A percentile compares a stretch with the other conserved stretches of the same genome.
phyloP scores from a whole-genome alignment of 2,329 filamentous ascomycete genomes.

The Epichloe elymi region DNA sequence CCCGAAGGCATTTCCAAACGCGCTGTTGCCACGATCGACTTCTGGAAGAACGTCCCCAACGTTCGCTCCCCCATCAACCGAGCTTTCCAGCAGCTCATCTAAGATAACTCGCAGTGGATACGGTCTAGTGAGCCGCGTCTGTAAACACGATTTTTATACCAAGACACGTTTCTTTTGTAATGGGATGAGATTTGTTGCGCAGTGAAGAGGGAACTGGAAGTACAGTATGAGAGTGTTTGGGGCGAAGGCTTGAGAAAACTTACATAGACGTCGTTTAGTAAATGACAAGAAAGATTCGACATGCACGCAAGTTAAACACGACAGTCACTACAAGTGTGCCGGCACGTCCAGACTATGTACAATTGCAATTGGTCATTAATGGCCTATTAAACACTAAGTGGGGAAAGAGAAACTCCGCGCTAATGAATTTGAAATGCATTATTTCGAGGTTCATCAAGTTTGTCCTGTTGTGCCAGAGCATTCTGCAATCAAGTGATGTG shows the following conservation, averaged over 20 bases:
- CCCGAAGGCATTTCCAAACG: constrained; percentile 91
- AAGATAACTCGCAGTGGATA: constrained; percentile 24
- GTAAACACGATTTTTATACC: background rate
- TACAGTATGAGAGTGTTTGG: constrained; percentile 11
- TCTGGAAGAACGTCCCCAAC: constrained; percentile 89
- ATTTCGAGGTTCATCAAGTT: background rate
- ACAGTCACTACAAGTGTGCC: background rate
- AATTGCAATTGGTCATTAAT: background rate
- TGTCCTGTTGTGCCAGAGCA: background rate
- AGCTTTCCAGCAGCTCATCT: constrained; percentile 95
- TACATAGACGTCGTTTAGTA: constrained; percentile 9
- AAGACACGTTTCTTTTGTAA: constrained; percentile 4
- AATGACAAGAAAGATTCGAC: background rate
- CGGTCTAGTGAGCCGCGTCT: background rate
- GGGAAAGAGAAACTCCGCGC: constrained; percentile 1
- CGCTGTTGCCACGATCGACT: constrained; percentile 79
- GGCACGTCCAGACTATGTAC: background rate
- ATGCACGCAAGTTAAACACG: background rate
- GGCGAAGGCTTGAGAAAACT: constrained; percentile 6
- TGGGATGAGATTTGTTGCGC: constrained; percentile 12
- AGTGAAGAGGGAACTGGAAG: constrained; percentile 14
- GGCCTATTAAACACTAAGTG: background rate
- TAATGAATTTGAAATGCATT: background rate
- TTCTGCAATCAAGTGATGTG: background rate
- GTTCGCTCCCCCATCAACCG: constrained; percentile 87